A percentile compares a stretch with the other conserved stretches of the same genome.
Evolutionary conservation across 225 moss, liverwort and hornwort genomes (phyloP).

Genomic region (Climacium dendroides): DNA sequence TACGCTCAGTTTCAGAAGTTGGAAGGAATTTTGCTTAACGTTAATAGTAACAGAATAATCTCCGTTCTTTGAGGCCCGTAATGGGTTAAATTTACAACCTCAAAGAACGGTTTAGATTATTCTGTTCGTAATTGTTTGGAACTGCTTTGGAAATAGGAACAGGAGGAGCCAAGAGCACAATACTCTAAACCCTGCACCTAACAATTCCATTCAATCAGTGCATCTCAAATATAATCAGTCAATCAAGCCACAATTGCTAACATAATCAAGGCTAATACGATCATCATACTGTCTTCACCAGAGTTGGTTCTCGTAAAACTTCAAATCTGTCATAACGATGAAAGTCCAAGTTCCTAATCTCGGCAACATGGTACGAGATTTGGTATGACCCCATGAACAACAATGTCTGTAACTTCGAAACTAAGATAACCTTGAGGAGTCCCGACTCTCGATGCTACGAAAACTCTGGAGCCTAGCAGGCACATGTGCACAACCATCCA

Average conservation of each 20-base stretch:
- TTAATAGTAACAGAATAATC: too few species aligned
- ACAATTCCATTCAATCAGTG: background rate
- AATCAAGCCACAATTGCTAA: background rate
- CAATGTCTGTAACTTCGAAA: background rate
- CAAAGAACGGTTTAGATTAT: background rate
- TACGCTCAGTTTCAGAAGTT: background rate
- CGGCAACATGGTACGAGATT: background rate
- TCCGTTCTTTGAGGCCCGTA: too few species aligned
- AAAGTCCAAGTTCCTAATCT: background rate
- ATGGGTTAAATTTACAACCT: background rate
- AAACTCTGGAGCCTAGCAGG: background rate
- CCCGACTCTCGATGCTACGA: background rate
- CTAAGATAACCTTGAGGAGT: background rate
- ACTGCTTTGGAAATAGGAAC: background rate
- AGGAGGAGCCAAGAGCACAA: too few species aligned
- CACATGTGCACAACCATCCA: background rate
- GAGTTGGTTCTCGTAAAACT: background rate
- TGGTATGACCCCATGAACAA: background rate
- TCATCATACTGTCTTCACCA: background rate
- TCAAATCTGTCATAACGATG: background rate
- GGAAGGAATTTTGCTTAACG: background rate
- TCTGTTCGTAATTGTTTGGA: background rate
- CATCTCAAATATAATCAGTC: background rate
- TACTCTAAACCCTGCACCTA: too few species aligned
- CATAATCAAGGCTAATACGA: background rate